A percentile compares a stretch with the other conserved stretches of the same genome.
Conservation (phyloP, 1,284 basidiomycete species). For the Hemileia vastatrix region DNA sequence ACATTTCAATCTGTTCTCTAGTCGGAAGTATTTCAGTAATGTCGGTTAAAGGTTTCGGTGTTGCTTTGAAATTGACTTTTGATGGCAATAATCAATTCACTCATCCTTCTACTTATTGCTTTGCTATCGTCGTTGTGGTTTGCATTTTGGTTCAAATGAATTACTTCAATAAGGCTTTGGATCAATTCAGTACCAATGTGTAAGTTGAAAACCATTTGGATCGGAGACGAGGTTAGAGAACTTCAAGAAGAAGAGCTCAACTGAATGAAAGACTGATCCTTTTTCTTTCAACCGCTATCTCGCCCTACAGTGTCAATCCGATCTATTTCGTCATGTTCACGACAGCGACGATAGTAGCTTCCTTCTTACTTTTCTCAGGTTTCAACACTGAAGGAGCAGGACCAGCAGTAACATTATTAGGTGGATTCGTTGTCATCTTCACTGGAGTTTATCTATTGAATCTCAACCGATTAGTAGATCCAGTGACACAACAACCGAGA, state of each 20-base stretch:
- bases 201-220: conserved; percentile 49
- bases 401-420: conserved; percentile 71
- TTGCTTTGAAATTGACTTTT: conserved; percentile 88
- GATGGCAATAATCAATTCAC: conserved; percentile 91
- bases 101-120: conserved; percentile 87
- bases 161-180: too few species aligned
- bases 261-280: conserved; percentile 10
- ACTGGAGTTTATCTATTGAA: conserved; percentile 46
- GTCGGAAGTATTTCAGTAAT: conserved; percentile 81
- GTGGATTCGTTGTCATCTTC: conserved; percentile 80
- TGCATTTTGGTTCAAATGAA: conserved; percentile 91
- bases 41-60: conserved; percentile 91
- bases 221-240: too few species aligned
- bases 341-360: conserved; percentile 83
- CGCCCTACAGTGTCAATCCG: conserved; percentile 67
- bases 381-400: conserved; percentile 82
- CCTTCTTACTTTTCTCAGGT: conserved; percentile 90
- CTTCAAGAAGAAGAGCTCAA: too few species aligned
- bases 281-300: neutral
- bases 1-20: conserved; percentile 82
- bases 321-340: conserved; percentile 98
- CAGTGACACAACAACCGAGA: conserved; percentile 35
- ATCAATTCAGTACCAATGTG: conserved; percentile 96
- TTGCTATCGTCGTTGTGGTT: conserved; percentile 67
- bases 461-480: conserved; percentile 34